These are phyloP conservation scores for Nannizziopsis arthrosporioides DNA, from an alignment of 2,329 filamentous ascomycete species.

Conservation along the genomic window DNA sequence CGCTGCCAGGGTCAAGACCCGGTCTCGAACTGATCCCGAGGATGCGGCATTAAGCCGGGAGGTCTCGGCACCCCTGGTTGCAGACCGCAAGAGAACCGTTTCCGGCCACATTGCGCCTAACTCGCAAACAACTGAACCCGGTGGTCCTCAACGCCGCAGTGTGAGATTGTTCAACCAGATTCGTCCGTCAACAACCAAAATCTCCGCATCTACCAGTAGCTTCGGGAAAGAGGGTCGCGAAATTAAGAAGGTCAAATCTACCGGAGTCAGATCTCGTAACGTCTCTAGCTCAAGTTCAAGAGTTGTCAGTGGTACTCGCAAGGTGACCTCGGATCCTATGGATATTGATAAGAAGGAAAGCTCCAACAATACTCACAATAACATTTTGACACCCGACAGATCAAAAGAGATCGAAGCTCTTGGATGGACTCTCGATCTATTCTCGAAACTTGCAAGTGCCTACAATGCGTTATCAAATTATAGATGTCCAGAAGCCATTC, in stretches of 20 bases:
- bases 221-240: slow-evolving; percentile 57
- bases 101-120: slow-evolving; percentile 59
- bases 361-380: slow-evolving; percentile 21
- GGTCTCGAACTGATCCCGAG: slow-evolving; percentile 30
- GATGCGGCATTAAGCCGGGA: slow-evolving; percentile 28
- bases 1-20: slow-evolving; percentile 32
- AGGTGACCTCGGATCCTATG: slow-evolving; percentile 54
- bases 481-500: slow-evolving; percentile 63
- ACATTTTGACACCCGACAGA: slow-evolving; percentile 38
- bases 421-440: slow-evolving; percentile 63
- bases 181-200: slow-evolving; percentile 52
- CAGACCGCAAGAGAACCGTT: slow-evolving; percentile 77
- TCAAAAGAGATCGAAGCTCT: slow-evolving; percentile 63
- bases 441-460: slow-evolving; percentile 68
- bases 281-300: slow-evolving; percentile 60
- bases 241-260: slow-evolving; percentile 72
- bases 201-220: slow-evolving; percentile 47
- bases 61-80: slow-evolving; percentile 22
- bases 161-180: slow-evolving; percentile 61
- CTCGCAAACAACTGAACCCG: slow-evolving; percentile 51
- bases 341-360: slow-evolving; percentile 58
- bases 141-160: slow-evolving; percentile 56
- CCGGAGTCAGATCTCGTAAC: slow-evolving; percentile 54
- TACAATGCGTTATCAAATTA: slow-evolving; percentile 71
- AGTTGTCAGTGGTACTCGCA: slow-evolving; percentile 83